These are phyloP conservation scores for Apophysomyces elegans DNA, from an alignment of 371 early-diverging fungal species.

Conservation along the genomic window DNA sequence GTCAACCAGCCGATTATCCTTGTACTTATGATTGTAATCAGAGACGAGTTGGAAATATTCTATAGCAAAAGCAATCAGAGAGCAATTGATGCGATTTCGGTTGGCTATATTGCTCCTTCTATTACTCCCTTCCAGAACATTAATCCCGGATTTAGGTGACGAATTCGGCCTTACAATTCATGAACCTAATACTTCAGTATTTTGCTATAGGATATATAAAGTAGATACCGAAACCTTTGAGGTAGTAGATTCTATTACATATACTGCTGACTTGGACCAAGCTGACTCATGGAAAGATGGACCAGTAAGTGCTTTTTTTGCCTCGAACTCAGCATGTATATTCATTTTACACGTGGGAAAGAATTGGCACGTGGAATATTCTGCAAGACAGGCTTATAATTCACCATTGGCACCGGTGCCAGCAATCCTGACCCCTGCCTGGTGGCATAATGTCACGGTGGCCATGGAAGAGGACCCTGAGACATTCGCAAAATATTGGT, in stretches of 20 bases:
- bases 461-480: constrained; percentile 47
- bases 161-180: too few species aligned
- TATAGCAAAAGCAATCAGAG: constrained; percentile 43
- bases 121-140: constrained; percentile 54
- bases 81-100: constrained; percentile 49
- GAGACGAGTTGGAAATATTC: constrained; percentile 59
- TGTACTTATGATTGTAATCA: constrained; percentile 9
- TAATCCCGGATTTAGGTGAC: constrained; percentile 61
- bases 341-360: constrained; percentile 20
- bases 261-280: constrained; percentile 54
- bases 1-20: not conserved
- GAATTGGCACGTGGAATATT: constrained; percentile 67
- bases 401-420: constrained; percentile 32
- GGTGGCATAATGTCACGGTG: constrained; percentile 66
- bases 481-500: constrained; percentile 52
- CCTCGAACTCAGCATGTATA: not conserved
- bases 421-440: constrained; percentile 45
- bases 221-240: constrained; percentile 61
- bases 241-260: constrained; percentile 60
- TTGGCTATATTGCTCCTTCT: constrained; percentile 60
- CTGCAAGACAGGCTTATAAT: constrained; percentile 51
- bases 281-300: constrained; percentile 41
- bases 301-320: constrained; percentile 33
- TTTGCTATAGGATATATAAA: constrained; percentile 43
- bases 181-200: not conserved